Evolutionary conservation across 164 flowering plant genomes (phyloP).

Genomic region (Vitis rupestris): DNA sequence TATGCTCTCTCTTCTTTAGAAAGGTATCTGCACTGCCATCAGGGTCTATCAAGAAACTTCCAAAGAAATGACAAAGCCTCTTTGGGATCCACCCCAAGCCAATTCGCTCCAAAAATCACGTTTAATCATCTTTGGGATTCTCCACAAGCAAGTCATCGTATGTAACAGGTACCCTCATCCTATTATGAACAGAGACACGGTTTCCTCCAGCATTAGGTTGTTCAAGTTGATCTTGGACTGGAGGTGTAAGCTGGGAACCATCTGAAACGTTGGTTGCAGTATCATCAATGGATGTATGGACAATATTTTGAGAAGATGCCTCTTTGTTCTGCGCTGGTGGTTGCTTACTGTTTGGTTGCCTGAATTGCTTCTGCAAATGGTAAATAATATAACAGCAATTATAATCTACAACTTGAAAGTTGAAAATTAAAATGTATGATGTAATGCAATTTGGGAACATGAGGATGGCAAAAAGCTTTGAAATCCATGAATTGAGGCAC

Average conservation of each 20-base stretch:
- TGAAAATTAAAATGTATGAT: not conserved
- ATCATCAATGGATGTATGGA: slow-evolving; percentile 11
- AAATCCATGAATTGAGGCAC: too few relatives aligned
- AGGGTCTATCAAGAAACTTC: not conserved
- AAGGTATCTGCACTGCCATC: not conserved
- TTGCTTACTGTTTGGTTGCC: slow-evolving; percentile 35
- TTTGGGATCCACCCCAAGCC: not conserved
- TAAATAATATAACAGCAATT: not conserved
- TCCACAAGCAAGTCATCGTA: slow-evolving; percentile 65
- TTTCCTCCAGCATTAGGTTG: slow-evolving; percentile 20
- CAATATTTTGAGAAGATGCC: slow-evolving; percentile 14
- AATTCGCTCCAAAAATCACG: slow-evolving; percentile 12
- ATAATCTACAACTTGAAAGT: not conserved
- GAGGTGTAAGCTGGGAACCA: slow-evolving; percentile 17
- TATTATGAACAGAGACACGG: slow-evolving; percentile 50
- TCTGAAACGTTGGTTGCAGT: slow-evolving; percentile 13
- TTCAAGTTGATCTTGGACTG: slow-evolving; percentile 14
- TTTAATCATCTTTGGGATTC: slow-evolving; percentile 27
- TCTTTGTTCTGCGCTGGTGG: slow-evolving; percentile 16
- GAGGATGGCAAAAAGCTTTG: too few relatives aligned
- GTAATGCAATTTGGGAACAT: too few relatives aligned
- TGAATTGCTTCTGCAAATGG: slow-evolving; percentile 74
- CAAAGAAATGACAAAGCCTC: not conserved
- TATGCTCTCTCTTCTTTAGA: not conserved
- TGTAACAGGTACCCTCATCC: slow-evolving; percentile 70